Conservation (phyloP, 108 stramenopile genomes). For the Stephanodiscus triporus region DNA sequence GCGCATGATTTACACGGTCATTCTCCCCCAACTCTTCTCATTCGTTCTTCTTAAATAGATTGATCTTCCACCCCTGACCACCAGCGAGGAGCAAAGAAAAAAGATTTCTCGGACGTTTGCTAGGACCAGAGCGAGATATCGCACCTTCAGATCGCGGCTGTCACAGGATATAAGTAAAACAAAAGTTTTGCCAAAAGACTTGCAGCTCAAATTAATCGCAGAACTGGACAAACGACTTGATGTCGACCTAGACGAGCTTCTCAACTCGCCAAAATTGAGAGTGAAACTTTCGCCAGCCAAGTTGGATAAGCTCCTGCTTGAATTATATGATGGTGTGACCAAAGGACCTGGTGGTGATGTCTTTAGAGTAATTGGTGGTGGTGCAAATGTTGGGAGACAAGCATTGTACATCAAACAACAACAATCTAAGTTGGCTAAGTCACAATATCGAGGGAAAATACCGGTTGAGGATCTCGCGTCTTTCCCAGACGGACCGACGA, state of each 20-base stretch:
- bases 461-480: background rate
- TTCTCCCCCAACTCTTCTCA: background rate
- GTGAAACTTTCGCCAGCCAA: conserved; percentile 88
- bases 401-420: conserved; percentile 71
- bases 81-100: conserved; percentile 58
- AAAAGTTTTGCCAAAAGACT: conserved; percentile 69
- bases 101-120: conserved; percentile 53
- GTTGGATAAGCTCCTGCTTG: conserved; percentile 77
- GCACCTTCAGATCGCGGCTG: conserved; percentile 66
- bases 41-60: conserved; percentile 45
- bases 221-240: conserved; percentile 86
- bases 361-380: conserved; percentile 78
- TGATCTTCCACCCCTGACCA: conserved; percentile 69
- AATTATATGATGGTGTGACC: conserved; percentile 69
- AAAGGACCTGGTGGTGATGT: conserved; percentile 78
- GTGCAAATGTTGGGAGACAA: conserved; percentile 74
- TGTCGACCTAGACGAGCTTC: conserved; percentile 74
- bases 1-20: background rate
- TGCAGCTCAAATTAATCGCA: conserved; percentile 60
- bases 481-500: conserved; percentile 20
- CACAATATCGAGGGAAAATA: conserved; percentile 5
- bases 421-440: conserved; percentile 25
- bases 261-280: conserved; percentile 73
- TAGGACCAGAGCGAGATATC: conserved; percentile 61
- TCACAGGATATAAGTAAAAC: conserved; percentile 73